phyloP scores from a whole-genome alignment of 1,284 basidiomycete species.

The Anthracocystis setariae region DNA sequence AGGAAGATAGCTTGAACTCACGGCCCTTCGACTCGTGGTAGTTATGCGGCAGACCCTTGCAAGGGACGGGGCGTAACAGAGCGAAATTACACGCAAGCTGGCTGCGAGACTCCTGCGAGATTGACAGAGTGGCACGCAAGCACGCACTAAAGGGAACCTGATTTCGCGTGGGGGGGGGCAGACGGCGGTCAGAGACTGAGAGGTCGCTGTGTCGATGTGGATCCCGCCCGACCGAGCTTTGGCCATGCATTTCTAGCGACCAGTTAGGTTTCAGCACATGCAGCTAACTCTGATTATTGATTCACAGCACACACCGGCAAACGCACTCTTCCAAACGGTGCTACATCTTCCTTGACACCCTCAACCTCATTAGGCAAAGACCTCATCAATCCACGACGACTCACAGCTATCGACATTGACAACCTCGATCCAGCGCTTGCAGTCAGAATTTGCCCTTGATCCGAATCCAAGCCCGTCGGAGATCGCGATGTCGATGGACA shows the following conservation, averaged over 20 bases:
- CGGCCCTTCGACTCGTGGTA: too few relatives aligned
- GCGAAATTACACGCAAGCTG: too few relatives aligned
- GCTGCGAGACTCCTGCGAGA: too few relatives aligned
- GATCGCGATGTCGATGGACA: constrained; percentile 21
- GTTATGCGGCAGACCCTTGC: too few relatives aligned
- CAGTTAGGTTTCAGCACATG: constrained; percentile 1
- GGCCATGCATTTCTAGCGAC: constrained; percentile 3
- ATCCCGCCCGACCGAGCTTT: constrained; percentile 3
- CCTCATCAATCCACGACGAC: background rate
- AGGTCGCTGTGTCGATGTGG: constrained; percentile 6
- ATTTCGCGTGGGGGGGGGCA: too few relatives aligned
- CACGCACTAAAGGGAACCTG: too few relatives aligned
- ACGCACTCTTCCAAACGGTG: background rate
- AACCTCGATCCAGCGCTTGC: background rate
- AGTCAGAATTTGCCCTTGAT: background rate
- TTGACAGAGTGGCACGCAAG: too few relatives aligned
- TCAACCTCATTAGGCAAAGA: background rate
- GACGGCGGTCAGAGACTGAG: too few relatives aligned
- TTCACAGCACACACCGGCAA: background rate
- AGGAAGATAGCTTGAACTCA: too few relatives aligned
- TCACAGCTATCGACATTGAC: background rate
- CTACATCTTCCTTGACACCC: background rate
- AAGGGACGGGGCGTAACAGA: too few relatives aligned
- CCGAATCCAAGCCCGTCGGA: background rate
- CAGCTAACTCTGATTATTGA: background rate